Base-by-base conservation (phyloP, 345 rosid genomes). In the Excoecaria cochinchinensis region DNA sequence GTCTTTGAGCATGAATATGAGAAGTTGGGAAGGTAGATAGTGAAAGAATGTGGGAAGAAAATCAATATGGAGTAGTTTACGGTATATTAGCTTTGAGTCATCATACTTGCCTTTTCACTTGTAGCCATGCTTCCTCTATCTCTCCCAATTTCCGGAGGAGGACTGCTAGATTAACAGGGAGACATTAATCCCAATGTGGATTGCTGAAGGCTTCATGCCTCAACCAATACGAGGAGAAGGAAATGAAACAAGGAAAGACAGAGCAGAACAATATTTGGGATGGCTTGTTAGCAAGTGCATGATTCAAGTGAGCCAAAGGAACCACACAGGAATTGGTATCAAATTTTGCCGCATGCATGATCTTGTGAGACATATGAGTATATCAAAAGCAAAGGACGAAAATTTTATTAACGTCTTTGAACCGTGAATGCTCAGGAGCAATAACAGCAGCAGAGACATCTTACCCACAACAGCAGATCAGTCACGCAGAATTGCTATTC, bases 191-290 rank as follows among this genome's bases (percentile, higher is more conserved):
- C 40, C 71, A 15, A 19, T 51, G 70, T 74, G 77, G 77, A 74
- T 74, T 22, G 77, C 71, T 42, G 77, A 74, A 65, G 71, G 71
- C 16, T 74, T 74, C 17, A 51, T 74, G 39, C 16, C 70, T 4
- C 60, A 48, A 39, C 1, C 17, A 22, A 44, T 4, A 31, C 31
- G 2, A 19, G 58, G 8, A 14, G 50, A 31, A 51, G 46, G 5
- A 69, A 24, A 51, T 3, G 22, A 15, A 10, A 50, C 56, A 14
- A 68, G 31, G 14, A 63, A 64, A 40, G 71, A 74, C 21, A 14
- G 38, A 64, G 53, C 36, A 21, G 71, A 74, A 53, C 8, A 56
- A 7, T 74, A 40, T 25, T 40, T 74, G 21, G 53, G 66, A 14
- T 71, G 64, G 71, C 63, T 74, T 19, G 38, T 39, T 7, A 12